phyloP scores from a whole-genome alignment of 768 basidiomycete genomes.

The Pulveroboletus sp. region DNA sequence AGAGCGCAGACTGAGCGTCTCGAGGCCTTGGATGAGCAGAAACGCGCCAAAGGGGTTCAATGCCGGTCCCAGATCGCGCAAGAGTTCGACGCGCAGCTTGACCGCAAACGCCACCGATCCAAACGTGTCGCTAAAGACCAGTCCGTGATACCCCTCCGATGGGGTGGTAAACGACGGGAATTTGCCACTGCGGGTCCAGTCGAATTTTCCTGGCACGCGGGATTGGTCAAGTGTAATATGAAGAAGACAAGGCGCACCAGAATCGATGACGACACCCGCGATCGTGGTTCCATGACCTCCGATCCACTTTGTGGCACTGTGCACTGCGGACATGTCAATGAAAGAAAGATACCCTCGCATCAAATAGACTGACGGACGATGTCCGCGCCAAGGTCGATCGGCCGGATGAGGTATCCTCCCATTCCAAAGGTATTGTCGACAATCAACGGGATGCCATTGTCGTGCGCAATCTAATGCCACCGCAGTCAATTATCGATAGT shows the following conservation, averaged over 20 bases:
- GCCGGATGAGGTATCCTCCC: slow-evolving; percentile 54
- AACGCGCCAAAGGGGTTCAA: slow-evolving; percentile 59
- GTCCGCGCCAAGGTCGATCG: slow-evolving; percentile 57
- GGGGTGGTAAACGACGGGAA: slow-evolving; percentile 59
- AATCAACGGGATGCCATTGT: slow-evolving; percentile 56
- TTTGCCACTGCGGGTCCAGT: slow-evolving; percentile 50
- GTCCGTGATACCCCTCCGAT: slow-evolving; percentile 55
- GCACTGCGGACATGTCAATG: slow-evolving; percentile 30
- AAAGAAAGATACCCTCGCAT: background rate
- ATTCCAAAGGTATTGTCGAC: slow-evolving; percentile 67
- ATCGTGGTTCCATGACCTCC: slow-evolving; percentile 68
- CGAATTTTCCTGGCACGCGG: slow-evolving; percentile 46
- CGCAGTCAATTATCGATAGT: background rate
- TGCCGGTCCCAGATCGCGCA: slow-evolving; percentile 52
- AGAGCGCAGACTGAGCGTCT: slow-evolving; percentile 59
- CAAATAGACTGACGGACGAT: slow-evolving; percentile 40
- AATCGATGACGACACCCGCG: slow-evolving; percentile 60
- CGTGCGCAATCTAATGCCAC: slow-evolving; percentile 51
- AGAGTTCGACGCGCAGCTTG: slow-evolving; percentile 49
- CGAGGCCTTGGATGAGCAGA: slow-evolving; percentile 57
- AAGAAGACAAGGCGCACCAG: slow-evolving; percentile 35
- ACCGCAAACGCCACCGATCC: slow-evolving; percentile 49
- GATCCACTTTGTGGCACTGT: slow-evolving; percentile 68
- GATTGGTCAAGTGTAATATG: background rate
- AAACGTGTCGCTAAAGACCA: slow-evolving; percentile 49